Conservation (phyloP, 768 basidiomycete species). For the Daedalea quercina region DNA sequence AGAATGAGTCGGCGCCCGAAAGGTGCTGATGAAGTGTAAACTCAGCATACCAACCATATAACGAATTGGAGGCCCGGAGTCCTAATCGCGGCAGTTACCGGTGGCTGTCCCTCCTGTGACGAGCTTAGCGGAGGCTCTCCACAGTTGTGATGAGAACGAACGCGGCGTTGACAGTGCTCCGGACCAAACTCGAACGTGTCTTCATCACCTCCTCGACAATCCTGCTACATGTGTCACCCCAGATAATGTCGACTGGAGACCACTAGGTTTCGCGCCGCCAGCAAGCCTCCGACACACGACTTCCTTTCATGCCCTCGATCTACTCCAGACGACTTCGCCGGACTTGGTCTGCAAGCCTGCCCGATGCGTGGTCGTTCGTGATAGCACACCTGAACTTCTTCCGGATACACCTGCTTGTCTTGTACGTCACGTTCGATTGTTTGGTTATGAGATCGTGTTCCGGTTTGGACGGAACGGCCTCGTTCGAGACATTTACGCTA, state of each 20-base stretch:
- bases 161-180: background rate
- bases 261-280: constrained; percentile 50
- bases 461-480: no score
- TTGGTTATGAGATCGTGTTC: no score
- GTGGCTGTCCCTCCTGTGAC: no score
- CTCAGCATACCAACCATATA: no score
- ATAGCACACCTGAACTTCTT: constrained; percentile 38
- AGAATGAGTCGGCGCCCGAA: no score
- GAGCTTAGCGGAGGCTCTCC: no score
- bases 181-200: background rate
- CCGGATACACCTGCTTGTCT: constrained; percentile 38
- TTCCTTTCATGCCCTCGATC: constrained; percentile 10
- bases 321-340: background rate
- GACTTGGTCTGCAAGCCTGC: background rate
- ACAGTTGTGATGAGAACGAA: no score
- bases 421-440: constrained; percentile 22
- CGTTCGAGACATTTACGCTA: no score
- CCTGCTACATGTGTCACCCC: constrained; percentile 37
- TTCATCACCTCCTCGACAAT: constrained; percentile 31
- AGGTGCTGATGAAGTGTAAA: no score
- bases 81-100: no score
- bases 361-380: constrained; percentile 8
- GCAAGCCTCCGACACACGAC: constrained; percentile 37
- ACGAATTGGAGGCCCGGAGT: no score
- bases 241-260: constrained; percentile 44